These are phyloP conservation scores for Heterococcus sp. DNA, from an alignment of 108 stramenopile genomes.

Conservation along the genomic window DNA sequence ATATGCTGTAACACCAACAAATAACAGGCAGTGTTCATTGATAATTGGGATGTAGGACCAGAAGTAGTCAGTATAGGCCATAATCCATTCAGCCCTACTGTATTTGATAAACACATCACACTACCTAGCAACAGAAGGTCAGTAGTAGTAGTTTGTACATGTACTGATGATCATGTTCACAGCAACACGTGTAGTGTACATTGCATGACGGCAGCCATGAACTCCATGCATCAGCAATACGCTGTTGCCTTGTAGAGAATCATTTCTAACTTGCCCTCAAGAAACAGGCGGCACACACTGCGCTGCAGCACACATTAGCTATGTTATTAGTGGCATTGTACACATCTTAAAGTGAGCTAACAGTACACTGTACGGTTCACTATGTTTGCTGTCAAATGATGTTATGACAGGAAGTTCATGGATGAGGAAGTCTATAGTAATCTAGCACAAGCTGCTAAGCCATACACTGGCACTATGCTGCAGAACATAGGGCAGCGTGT, in stretches of 20 bases:
- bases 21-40: conserved; percentile 13
- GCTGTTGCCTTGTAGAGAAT: too few relatives aligned
- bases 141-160: neutral
- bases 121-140: neutral
- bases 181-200: neutral
- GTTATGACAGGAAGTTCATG: neutral
- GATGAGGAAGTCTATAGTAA: conserved; percentile 16
- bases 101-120: neutral
- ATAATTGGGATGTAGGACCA: conserved; percentile 11
- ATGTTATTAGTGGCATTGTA: neutral
- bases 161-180: neutral
- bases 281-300: too few relatives aligned
- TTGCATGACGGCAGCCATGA: too few relatives aligned
- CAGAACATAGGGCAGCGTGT: too few relatives aligned
- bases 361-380: neutral
- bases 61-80: conserved; percentile 78
- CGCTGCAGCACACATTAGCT: too few relatives aligned
- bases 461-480: too few relatives aligned
- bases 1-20: neutral
- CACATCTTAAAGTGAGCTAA: neutral
- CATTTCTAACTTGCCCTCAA: too few relatives aligned
- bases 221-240: neutral
- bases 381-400: neutral
- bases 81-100: conserved; percentile 52
- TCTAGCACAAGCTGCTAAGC: neutral